Evolutionary conservation across 768 basidiomycete genomes (phyloP).

Genomic region (Trametes maxima): DNA sequence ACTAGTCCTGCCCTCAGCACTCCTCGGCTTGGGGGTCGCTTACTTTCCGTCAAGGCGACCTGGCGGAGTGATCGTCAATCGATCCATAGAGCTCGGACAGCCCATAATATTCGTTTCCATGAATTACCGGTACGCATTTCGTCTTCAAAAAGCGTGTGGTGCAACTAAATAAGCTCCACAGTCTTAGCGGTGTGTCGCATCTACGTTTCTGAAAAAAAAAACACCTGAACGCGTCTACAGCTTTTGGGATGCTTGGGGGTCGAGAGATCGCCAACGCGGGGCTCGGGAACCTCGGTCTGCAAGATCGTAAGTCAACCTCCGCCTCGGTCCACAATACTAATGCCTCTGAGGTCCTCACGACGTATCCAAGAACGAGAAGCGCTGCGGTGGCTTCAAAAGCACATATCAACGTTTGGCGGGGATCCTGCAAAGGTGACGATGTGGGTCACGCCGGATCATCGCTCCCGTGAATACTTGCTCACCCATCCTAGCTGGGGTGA

Average conservation of each 20-base stretch:
- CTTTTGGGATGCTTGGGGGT: constrained; percentile 42
- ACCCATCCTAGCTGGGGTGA: constrained; percentile 35
- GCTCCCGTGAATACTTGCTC: background rate
- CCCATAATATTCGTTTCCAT: constrained; percentile 35
- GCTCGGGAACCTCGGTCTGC: constrained; percentile 49
- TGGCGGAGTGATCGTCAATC: constrained; percentile 43
- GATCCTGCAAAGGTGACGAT: constrained; percentile 49
- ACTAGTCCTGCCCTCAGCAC: background rate
- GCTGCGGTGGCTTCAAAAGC: constrained; percentile 42
- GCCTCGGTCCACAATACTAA: background rate
- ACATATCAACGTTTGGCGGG: constrained; percentile 47
- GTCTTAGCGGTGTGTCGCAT: background rate
- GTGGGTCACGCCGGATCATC: constrained; percentile 19
- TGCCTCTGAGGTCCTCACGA: background rate
- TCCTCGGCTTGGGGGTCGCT: background rate
- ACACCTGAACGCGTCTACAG: constrained; percentile 14
- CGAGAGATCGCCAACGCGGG: constrained; percentile 41
- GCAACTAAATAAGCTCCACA: background rate
- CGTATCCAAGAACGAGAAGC: constrained; percentile 7
- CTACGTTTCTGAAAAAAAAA: background rate
- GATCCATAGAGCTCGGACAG: constrained; percentile 44
- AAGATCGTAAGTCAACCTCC: constrained; percentile 40
- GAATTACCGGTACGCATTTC: constrained; percentile 41
- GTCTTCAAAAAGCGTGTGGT: background rate
- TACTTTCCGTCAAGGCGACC: background rate